Base-by-base conservation (phyloP, 495 filamentous ascomycete genomes). In the Apodospora peruviana region DNA sequence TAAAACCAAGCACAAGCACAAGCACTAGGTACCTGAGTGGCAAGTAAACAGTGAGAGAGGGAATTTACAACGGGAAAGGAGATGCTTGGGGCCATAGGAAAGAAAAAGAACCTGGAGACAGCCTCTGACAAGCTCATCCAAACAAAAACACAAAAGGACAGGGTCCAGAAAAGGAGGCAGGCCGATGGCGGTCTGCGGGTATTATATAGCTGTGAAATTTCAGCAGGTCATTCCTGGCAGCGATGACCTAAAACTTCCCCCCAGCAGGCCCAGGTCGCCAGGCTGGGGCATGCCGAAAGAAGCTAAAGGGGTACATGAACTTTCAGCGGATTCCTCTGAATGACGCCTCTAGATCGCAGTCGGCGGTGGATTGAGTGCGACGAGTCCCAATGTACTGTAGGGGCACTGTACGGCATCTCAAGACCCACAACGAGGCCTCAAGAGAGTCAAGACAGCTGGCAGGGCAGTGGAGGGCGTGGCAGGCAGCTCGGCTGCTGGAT, bases 241-340 rank as follows among this genome's bases (percentile, higher is more conserved):
- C 51, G 55, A 65, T 65, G 62, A 62, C 57, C 55, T 55, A 62
- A 65, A 61, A 55, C 17, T 58, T 60, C 62, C 50, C 49, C 55
- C 21, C 52, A 47, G 22, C 41, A 56, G 53, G 44, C 29, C 59
- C 56, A 55, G 50, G 39, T 37, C 50, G 32, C 50, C 48, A 52
- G 56, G 45, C 49, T 55, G 50, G 53, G 60, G 47, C 37, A 40
- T 35, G 38, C 52, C 43, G 17, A 23, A 43, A 46, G 40, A 17
- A 32, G 40, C 27, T 37, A 53, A 47, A 47, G 20, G 37, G 23
- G 14, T 38, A 23, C 43, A 20, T 18, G 35, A 14, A 38, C 44
- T 53, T 44, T 36, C 47, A 54, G 55, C 29, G 44, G 48, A 29
- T 43, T 23, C 29, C 40, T 40, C 43, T 50, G 48, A 48, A 36